phyloP scores from a whole-genome alignment of 179 eudicot species.

The Silene coronaria region DNA sequence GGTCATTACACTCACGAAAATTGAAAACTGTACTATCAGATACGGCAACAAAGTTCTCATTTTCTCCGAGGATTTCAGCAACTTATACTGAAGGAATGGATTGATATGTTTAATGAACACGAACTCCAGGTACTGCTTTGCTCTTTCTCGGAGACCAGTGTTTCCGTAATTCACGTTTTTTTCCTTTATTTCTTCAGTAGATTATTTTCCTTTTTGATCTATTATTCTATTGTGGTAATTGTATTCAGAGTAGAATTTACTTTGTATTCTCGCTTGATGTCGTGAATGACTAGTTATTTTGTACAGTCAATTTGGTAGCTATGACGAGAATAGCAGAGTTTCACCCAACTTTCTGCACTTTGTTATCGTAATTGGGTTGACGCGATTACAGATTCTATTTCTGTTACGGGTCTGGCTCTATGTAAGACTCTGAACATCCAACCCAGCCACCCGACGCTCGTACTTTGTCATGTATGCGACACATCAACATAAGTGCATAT shows the following conservation, averaged over 20 bases:
- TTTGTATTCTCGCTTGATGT: too few relatives aligned
- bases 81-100: conserved; percentile 87
- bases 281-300: neutral
- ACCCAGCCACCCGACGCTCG: too few relatives aligned
- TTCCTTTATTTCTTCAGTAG: neutral
- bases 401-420: too few relatives aligned
- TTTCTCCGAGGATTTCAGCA: conserved; percentile 88
- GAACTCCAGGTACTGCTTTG: conserved; percentile 77
- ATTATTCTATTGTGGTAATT: too few relatives aligned
- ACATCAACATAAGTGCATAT: too few relatives aligned
- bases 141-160: conserved; percentile 7
- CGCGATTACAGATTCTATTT: too few relatives aligned
- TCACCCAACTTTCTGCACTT: neutral
- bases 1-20: neutral
- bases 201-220: neutral
- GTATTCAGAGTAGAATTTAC: too few relatives aligned
- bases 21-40: conserved; percentile 41
- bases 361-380: too few relatives aligned
- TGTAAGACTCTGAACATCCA: too few relatives aligned
- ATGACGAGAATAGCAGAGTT: neutral
- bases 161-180: neutral
- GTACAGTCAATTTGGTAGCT: neutral
- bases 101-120: conserved; percentile 98
- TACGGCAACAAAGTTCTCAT: conserved; percentile 92
- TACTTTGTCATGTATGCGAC: too few relatives aligned